Percentiles rank a stretch among this genome's conserved stretches.
These are phyloP conservation scores for Amanita pseudoporphyria DNA, from an alignment of 768 basidiomycete genomes.

Conservation along the genomic window DNA sequence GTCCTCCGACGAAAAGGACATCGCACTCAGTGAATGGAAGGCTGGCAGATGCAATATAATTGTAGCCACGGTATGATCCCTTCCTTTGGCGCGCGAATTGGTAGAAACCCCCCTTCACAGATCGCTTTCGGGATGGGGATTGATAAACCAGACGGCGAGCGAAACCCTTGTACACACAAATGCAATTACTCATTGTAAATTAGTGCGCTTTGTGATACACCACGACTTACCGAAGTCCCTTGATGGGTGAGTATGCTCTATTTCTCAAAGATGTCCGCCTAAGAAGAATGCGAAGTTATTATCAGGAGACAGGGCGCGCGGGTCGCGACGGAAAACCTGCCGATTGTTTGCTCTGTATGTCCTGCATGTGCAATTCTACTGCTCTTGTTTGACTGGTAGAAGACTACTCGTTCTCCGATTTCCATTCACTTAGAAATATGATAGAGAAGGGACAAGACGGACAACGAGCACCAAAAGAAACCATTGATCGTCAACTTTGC, in stretches of 20 bases:
- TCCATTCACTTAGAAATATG: constrained; percentile 42
- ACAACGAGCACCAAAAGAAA: constrained; percentile 32
- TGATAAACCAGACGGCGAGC: constrained; percentile 70
- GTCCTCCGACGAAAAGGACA: constrained; percentile 47
- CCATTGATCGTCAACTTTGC: constrained; percentile 57
- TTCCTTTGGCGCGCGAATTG: constrained; percentile 1
- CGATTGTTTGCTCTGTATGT: constrained; percentile 80
- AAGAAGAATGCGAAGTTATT: constrained; percentile 43
- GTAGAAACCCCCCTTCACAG: constrained; percentile 26
- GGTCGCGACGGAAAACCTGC: constrained; percentile 84
- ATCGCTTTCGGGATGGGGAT: constrained; percentile 98
- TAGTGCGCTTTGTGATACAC: constrained; percentile 92
- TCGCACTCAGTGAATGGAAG: constrained; percentile 68
- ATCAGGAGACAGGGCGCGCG: constrained; percentile 95
- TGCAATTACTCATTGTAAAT: constrained; percentile 3
- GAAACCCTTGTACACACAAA: background rate
- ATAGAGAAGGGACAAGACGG: constrained; percentile 48
- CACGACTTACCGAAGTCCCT: constrained; percentile 72
- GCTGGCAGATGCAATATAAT: constrained; percentile 65
- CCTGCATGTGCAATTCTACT: background rate
- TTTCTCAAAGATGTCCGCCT: background rate
- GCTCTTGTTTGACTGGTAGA: constrained; percentile 4
- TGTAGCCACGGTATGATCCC: constrained; percentile 75
- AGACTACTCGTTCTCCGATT: constrained; percentile 66
- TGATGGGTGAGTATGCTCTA: constrained; percentile 51